Evolutionary conservation across 495 filamentous ascomycete genomes (phyloP).

Genomic region (Parachaetomium inaequale): DNA sequence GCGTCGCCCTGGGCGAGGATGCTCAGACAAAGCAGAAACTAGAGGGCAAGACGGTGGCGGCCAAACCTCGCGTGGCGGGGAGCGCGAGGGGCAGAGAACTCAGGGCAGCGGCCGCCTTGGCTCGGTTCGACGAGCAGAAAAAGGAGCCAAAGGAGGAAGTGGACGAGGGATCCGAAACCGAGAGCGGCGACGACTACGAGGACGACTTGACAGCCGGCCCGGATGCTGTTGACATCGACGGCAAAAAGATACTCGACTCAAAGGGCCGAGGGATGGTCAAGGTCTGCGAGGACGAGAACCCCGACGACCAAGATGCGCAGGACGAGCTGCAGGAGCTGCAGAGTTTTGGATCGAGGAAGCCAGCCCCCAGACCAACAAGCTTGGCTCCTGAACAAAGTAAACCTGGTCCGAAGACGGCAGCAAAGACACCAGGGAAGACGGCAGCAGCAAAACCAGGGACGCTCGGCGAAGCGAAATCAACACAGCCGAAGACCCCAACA

Average conservation of each 20-base stretch:
- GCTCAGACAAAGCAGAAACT: conserved; percentile 57
- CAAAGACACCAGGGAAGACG: background rate
- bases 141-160: conserved; percentile 36
- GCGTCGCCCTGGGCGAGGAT: conserved; percentile 63
- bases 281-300: conserved; percentile 68
- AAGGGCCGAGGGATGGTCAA: conserved; percentile 62
- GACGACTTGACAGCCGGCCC: conserved; percentile 29
- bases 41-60: conserved; percentile 57
- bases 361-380: background rate
- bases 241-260: conserved; percentile 54
- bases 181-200: conserved; percentile 43
- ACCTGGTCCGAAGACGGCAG: background rate
- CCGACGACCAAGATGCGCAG: conserved; percentile 54
- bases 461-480: background rate
- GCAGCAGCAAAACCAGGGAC: background rate
- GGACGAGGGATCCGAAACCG: conserved; percentile 33
- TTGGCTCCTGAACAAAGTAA: background rate
- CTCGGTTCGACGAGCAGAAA: conserved; percentile 61
- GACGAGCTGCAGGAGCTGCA: conserved; percentile 60
- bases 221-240: conserved; percentile 54
- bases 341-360: conserved; percentile 18
- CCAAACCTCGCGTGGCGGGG: conserved; percentile 66
- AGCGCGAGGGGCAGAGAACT: conserved; percentile 70
- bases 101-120: conserved; percentile 70
- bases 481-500: background rate